Evolutionary conservation across 2,329 filamentous ascomycete species (phyloP), one percentile per base, ranked within the genome.

Genomic region (Hypoxylon sp.): DNA sequence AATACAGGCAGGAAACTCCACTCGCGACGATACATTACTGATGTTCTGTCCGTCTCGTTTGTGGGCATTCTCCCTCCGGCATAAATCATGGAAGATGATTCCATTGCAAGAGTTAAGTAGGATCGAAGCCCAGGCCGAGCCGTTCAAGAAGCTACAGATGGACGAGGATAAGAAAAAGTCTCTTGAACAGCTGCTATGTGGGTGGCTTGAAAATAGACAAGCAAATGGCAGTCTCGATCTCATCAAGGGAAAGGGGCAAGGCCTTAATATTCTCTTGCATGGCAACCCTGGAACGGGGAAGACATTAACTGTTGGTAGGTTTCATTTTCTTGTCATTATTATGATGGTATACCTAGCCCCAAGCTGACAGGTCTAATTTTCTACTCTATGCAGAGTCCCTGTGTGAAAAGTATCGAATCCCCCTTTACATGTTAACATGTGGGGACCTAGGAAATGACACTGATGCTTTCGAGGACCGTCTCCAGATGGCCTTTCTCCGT

Each of bases 61-160:
- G 6, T 72, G 70, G 70, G 70, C 67, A 1, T 72, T 72, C 47
- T 72, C 67, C 15, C 39, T 72, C n/a, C 42, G 17, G n/a, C 60
- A 66, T 37, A 70, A 68, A 31, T 68, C 70, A 13, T 72, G 70
- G 70, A 67, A 50, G 32, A 27, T 48, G 21, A 39, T 72, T 39
- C 35, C 44, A 6, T 48, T 52, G 19, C n/a, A 55, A 3, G 61
- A 72, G 17, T 53, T 72, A 31, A 15, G 10, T 2, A 11, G 17
- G 7, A 15, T 58, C 2, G 7, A 39, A 37, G 3, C 27, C 24
- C 27, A 19, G 29, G 19, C 13, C 29, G 55, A 48, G 19, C 29
- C 42, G 15, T 50, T 58, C 10, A 24, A 24, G n/a, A 48, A 21
- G n/a, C 29, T 58, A 47, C 42, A 48, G n/a, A 58, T 58, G 42